phyloP scores from a whole-genome alignment of 345 rosid species.

The Moricandia arvensis region DNA sequence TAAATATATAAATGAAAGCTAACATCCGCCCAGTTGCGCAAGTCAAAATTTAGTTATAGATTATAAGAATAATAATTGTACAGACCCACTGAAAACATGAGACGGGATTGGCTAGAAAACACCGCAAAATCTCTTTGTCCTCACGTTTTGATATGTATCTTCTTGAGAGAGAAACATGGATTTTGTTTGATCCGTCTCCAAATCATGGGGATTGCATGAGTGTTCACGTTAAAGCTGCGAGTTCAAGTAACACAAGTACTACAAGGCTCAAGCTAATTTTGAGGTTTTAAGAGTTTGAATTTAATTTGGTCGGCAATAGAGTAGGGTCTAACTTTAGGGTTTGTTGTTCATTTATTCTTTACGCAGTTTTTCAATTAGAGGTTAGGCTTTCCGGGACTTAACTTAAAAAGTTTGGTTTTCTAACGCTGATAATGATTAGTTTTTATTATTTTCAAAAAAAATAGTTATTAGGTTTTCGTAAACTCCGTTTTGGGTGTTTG shows the following conservation, averaged over 20 bases:
- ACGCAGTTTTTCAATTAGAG: constrained; percentile 1
- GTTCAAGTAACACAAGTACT: constrained; percentile 67
- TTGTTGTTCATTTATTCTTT: background rate
- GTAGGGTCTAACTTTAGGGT: background rate
- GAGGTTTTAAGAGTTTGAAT: background rate
- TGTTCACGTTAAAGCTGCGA: constrained; percentile 82
- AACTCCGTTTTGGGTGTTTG: constrained; percentile 16
- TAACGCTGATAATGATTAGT: background rate
- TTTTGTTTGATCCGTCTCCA: constrained; percentile 18
- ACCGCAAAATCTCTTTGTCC: too few relatives aligned
- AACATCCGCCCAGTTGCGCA: too few relatives aligned
- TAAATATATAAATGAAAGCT: too few relatives aligned
- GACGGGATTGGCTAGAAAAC: too few relatives aligned
- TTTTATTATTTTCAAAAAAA: background rate
- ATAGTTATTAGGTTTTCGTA: constrained; percentile 1
- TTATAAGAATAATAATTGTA: too few relatives aligned
- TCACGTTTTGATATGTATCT: constrained; percentile 49
- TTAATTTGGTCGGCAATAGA: background rate
- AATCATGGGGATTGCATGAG: constrained; percentile 85
- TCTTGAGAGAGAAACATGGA: constrained; percentile 15
- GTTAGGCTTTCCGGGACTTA: constrained; percentile 38
- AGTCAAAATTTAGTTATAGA: too few relatives aligned
- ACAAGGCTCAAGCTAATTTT: constrained; percentile 18
- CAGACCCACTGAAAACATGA: too few relatives aligned
- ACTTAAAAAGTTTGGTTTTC: constrained; percentile 33